Evolutionary conservation across 1,284 basidiomycete genomes (phyloP).

Genomic region (Moniliophthora roreri): DNA sequence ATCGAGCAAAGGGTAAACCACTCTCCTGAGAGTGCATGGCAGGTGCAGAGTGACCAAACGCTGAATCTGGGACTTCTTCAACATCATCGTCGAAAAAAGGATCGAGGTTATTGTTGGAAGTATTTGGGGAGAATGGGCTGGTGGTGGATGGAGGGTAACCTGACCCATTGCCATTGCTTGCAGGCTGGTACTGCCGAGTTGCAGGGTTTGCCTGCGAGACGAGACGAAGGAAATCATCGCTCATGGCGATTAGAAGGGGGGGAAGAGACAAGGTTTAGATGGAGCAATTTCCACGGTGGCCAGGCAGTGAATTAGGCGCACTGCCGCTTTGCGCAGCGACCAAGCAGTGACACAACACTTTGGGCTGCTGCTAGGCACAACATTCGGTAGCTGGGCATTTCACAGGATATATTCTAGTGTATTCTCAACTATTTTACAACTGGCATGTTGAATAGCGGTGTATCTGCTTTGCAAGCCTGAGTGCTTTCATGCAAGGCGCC

Average conservation of each 20-base stretch:
- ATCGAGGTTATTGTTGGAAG: slow-evolving; percentile 47
- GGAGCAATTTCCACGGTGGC: background rate
- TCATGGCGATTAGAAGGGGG: slow-evolving; percentile 37
- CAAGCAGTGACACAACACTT: no score
- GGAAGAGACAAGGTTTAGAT: slow-evolving; percentile 3
- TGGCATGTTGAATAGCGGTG: no score
- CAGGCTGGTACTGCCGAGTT: slow-evolving; percentile 52
- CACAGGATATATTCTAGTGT: no score
- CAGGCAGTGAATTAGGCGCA: background rate
- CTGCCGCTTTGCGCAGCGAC: background rate
- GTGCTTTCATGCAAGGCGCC: no score
- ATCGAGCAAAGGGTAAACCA: slow-evolving; percentile 56
- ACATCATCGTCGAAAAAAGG: slow-evolving; percentile 85
- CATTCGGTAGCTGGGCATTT: no score
- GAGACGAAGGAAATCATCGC: slow-evolving; percentile 73
- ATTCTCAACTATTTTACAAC: no score
- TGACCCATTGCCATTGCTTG: slow-evolving; percentile 53
- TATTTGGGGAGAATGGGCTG: slow-evolving; percentile 21
- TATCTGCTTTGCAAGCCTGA: no score
- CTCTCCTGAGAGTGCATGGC: slow-evolving; percentile 76
- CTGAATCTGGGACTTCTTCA: slow-evolving; percentile 62
- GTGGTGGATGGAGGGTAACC: slow-evolving; percentile 53
- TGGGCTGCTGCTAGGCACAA: no score
- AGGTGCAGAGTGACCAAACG: slow-evolving; percentile 53
- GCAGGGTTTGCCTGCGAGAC: slow-evolving; percentile 76